Conservation (phyloP, 805 yeast species). For the Saturnispora quitensis region DNA sequence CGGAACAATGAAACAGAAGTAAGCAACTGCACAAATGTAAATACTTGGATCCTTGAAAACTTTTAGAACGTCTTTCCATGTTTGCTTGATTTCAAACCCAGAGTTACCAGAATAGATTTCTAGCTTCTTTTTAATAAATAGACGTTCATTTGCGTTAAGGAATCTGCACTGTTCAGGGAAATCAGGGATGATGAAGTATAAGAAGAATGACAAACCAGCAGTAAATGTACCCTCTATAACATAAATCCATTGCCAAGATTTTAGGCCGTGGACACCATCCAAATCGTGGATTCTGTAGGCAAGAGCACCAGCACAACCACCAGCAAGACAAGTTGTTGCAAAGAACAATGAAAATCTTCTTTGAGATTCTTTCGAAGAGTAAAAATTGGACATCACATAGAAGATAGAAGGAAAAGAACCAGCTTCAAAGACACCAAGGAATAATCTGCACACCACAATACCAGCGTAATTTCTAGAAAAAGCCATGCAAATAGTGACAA, state of each 20-base stretch:
- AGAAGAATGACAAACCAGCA: conserved; percentile 25
- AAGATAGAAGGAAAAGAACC: conserved; percentile 72
- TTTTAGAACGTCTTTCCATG: conserved; percentile 34
- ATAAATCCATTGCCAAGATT: conserved; percentile 41
- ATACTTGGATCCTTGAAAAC: conserved; percentile 54
- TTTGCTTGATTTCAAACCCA: conserved; percentile 39
- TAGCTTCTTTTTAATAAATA: conserved; percentile 49
- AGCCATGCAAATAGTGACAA: conserved; percentile 57
- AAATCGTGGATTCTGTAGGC: conserved; percentile 56
- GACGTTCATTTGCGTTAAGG: conserved; percentile 42
- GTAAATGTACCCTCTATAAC: conserved; percentile 32
- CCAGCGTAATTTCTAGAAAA: conserved; percentile 50
- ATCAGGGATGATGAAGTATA: conserved; percentile 48
- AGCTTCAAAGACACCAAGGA: conserved; percentile 60
- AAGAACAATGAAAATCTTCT: conserved; percentile 62
- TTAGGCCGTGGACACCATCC: conserved; percentile 34
- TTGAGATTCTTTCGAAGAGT: conserved; percentile 56
- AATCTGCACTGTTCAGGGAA: conserved; percentile 64
- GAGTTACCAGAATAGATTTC: conserved; percentile 44
- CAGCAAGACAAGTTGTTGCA: conserved; percentile 64
- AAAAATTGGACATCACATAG: conserved; percentile 58
- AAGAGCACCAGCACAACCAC: conserved; percentile 70
- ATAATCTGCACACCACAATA: conserved; percentile 51
- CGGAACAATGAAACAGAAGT: conserved; percentile 62
- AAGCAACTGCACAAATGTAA: conserved; percentile 49